Base-by-base conservation (phyloP, 2,329 filamentous ascomycete genomes). In the Aaosphaeria pasadenensis region DNA sequence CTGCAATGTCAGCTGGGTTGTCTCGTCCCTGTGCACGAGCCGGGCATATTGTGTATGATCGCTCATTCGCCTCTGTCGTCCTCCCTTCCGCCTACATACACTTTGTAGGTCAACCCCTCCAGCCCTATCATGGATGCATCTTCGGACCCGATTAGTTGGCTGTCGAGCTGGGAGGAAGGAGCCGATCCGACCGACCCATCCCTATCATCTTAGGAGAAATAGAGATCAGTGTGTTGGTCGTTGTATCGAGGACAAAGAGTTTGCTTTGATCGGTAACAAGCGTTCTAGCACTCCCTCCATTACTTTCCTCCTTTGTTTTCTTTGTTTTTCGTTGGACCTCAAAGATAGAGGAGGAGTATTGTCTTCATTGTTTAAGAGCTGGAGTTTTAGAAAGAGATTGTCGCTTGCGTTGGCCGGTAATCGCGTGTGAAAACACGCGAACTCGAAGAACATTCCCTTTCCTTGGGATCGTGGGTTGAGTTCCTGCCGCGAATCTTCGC, bases 1-100 rank as follows among this genome's bases (percentile, higher is more conserved):
- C 17, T 24, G 17, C 17, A 24, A 24, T 24, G 17, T 24, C 17
- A 24, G 17, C 17, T 24, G 2, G 33, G 33, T 36, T 36, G 33
- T 36, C 4, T 36, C n/a, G 33, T 36, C 60, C 60, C 61, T 59
- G 58, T 59, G 62, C 54, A 69, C 57, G 33, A 67, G 64, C 69
- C 70, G 71, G 67, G 68, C 63, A 71, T 66, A 65, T 67, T 66
- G 69, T 69, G 66, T 64, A 72, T 72, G 69, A 63, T 72, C 66
- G 70, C 60, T 72, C 69, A 66, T 63, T 71, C 66, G 65, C 67
- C 57, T 58, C 52, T 55, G 57, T 45, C 45, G 52, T 43, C 54
- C 50, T 55, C 54, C 55, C 54, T 59, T 60, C 49, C 17, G 17
- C 17, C 17, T 24, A 24, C 17, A 24, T 24, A 24, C 17, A 24